Evolutionary conservation across 1,284 basidiomycete species (phyloP), one percentile per base, ranked within the genome.

Genomic region (Afroboletus lepidellus): DNA sequence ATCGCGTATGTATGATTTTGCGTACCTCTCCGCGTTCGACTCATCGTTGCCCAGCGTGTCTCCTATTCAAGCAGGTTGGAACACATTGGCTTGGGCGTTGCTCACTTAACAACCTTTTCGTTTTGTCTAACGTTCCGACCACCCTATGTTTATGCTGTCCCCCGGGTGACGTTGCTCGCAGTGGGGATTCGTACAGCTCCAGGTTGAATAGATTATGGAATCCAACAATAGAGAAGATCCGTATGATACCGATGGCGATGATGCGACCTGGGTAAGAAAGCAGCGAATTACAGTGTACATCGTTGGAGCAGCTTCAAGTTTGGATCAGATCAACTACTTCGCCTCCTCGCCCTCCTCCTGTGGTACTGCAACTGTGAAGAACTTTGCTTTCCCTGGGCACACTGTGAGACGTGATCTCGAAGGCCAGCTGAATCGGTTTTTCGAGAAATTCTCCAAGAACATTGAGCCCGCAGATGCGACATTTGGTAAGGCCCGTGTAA

Each of bases 351-450:
- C 32, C 18, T 32, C 46, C 20, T 34, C 48, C 8, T 16, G 4
- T 25, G 16, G 50, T 16, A 8, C 48, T 13, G 29, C 21, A 13
- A 30, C 29, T n/a, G 13, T 57, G 37, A 30, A 55, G 1, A 58
- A 50, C 24, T 45, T 58, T 45, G 52, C 57, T 15, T 50, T 50
- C 44, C 57, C 57, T 27, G 56, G 56, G 16, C 47, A 56, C 25
- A 58, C 57, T 8, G 53, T 30, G 24, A 55, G 60, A 46, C 51
- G 57, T 37, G 64, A 64, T 39, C 54, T 67, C 20, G 33, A 33
- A 5, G 49, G 30, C 29, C 61, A 65, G 41, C 32, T 62, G 18
- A 12, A n/a, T 23, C 42, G 23, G 9, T 59, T 56, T 48, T 60
- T 60, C 41, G 18, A 30, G 2, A 23, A 30, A 13, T 32, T 55